A percentile compares a stretch with the other conserved stretches of the same genome.
phyloP scores from a whole-genome alignment of 1,139 yeast species.

The Debaryomyces udenii region DNA sequence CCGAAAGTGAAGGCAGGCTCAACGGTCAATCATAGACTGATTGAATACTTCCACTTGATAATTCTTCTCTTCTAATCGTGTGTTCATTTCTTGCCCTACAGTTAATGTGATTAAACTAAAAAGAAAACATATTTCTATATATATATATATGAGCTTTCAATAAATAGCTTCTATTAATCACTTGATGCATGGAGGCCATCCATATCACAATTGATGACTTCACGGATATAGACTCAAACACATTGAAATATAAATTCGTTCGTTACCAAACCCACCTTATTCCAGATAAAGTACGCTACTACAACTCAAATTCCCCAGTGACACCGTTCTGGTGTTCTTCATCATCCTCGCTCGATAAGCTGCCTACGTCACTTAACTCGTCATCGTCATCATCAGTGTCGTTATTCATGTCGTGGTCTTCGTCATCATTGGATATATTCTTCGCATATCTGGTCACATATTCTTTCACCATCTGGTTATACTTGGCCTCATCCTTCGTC shows the following conservation, averaged over 20 bases:
- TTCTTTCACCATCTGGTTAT: slow-evolving; percentile 68
- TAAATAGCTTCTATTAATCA: slow-evolving; percentile 4
- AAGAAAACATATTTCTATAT: slow-evolving; percentile 2
- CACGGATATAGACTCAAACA: neutral
- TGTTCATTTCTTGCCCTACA: too few relatives aligned
- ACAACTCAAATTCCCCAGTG: slow-evolving; percentile 25
- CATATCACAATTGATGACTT: neutral
- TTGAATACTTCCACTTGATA: too few relatives aligned
- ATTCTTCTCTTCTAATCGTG: too few relatives aligned
- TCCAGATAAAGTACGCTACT: slow-evolving; percentile 7
- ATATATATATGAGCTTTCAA: slow-evolving; percentile 4
- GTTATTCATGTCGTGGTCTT: slow-evolving; percentile 44
- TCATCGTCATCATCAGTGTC: slow-evolving; percentile 44
- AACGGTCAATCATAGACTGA: too few relatives aligned
- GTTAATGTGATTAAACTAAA: neutral
- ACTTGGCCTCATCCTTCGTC: slow-evolving; percentile 68
- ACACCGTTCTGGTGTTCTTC: slow-evolving; percentile 22
- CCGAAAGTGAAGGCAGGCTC: too few relatives aligned
- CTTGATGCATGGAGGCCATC: neutral
- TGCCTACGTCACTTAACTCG: slow-evolving; percentile 53
- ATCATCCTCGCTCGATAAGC: slow-evolving; percentile 52
- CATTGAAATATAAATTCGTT: neutral
- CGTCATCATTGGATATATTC: slow-evolving; percentile 38
- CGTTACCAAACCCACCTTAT: neutral
- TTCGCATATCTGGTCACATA: slow-evolving; percentile 78